Conservation (phyloP, 2,329 filamentous ascomycete species). For the Aspergillus sp. region DNA sequence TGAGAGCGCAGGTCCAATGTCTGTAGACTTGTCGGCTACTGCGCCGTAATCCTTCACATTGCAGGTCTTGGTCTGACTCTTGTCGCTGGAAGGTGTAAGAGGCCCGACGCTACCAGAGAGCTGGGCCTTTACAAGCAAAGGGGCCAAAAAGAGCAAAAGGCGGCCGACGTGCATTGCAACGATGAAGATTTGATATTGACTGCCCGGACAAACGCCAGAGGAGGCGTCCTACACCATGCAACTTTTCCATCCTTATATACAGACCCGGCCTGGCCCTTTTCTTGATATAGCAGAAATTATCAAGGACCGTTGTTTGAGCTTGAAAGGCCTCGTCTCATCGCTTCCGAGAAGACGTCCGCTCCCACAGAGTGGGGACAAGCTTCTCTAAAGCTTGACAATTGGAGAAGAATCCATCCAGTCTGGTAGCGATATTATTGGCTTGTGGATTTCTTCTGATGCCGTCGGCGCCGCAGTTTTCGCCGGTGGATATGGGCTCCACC, state of each 20-base stretch:
- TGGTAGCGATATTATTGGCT: neutral
- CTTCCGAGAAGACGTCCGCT: neutral
- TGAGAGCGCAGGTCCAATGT: slow-evolving; percentile 50
- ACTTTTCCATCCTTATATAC: neutral
- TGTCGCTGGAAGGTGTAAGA: slow-evolving; percentile 10
- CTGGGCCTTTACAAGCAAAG: slow-evolving; percentile 13
- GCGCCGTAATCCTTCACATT: slow-evolving; percentile 55
- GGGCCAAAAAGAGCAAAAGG: slow-evolving; percentile 2
- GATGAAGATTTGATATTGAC: neutral
- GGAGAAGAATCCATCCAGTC: neutral
- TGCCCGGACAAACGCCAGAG: neutral
- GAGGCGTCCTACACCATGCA: too few relatives aligned
- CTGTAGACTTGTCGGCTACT: slow-evolving; percentile 52
- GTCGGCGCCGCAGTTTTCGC: neutral
- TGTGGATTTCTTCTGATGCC: neutral
- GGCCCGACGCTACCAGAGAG: slow-evolving; percentile 18
- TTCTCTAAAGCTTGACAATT: slow-evolving; percentile 1
- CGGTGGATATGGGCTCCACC: neutral
- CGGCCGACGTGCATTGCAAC: slow-evolving; percentile 8
- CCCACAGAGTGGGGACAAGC: slow-evolving; percentile 1
- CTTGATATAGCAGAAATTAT: neutral
- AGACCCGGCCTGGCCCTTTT: neutral
- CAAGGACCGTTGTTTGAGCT: slow-evolving; percentile 1
- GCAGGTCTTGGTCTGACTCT: slow-evolving; percentile 39
- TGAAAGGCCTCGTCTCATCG: neutral